These are phyloP conservation scores for Umbelopsis vinacea DNA, from an alignment of 192 early-diverging fungal genomes.

Conservation along the genomic window DNA sequence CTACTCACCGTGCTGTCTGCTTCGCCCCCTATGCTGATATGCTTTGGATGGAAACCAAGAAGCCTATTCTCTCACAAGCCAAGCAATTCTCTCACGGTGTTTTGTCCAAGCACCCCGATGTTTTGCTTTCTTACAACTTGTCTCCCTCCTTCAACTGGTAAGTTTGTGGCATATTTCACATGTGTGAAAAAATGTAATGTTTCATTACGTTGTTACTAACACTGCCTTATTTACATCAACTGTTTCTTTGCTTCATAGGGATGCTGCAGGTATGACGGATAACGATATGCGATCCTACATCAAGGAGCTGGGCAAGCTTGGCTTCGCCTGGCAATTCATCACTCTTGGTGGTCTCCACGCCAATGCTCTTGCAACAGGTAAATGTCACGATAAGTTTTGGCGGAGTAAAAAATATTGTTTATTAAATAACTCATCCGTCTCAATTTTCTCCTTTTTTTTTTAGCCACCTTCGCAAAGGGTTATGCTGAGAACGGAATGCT, in stretches of 20 bases:
- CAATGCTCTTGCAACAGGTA: slow-evolving; percentile 82
- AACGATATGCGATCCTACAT: slow-evolving; percentile 87
- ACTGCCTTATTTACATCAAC: neutral
- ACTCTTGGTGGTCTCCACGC: slow-evolving; percentile 95
- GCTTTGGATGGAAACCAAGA: slow-evolving; percentile 98
- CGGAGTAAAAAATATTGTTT: neutral
- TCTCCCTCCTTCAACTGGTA: slow-evolving; percentile 99
- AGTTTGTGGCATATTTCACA: neutral
- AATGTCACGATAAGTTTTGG: neutral
- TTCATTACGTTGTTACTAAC: no score
- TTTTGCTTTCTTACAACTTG: slow-evolving; percentile 95
- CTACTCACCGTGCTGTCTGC: slow-evolving; percentile 80
- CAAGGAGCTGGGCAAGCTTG: slow-evolving; percentile 80
- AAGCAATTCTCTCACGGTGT: slow-evolving; percentile 90
- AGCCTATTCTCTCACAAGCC: slow-evolving; percentile 91
- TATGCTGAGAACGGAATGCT: slow-evolving; percentile 91
- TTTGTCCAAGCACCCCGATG: slow-evolving; percentile 73
- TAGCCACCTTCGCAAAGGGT: slow-evolving; percentile 78
- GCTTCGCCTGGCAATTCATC: slow-evolving; percentile 99
- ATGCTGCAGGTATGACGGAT: slow-evolving; percentile 91
- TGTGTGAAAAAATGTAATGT: no score
- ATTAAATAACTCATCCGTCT: neutral
- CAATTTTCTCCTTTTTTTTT: neutral
- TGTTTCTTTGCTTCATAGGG: slow-evolving; percentile 22
- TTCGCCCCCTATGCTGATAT: slow-evolving; percentile 91